Conservation (phyloP, 257 asterid species). For the Jasminum sambac region DNA sequence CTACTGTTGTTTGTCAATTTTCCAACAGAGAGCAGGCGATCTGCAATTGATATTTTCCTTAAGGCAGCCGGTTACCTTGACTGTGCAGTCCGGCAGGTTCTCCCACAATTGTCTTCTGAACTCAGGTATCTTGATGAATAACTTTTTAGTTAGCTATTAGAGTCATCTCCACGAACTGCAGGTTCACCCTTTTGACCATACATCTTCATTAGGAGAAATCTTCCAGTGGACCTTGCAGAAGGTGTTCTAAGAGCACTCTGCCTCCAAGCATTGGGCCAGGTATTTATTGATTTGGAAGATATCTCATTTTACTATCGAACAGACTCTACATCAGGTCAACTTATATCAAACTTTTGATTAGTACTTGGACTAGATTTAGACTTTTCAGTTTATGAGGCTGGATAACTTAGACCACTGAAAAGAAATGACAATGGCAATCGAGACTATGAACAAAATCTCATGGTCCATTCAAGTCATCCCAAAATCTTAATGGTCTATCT, state of each 20-base stretch:
- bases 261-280: slow-evolving; percentile 98
- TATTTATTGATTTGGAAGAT: slow-evolving; percentile 33
- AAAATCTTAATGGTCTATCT: background rate
- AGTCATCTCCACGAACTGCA: slow-evolving; percentile 9
- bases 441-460: background rate
- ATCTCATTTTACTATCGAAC: slow-evolving; percentile 13
- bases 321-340: background rate
- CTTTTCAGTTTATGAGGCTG: background rate
- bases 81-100: slow-evolving; percentile 88
- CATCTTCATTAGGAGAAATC: slow-evolving; percentile 61
- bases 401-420: background rate
- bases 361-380: background rate
- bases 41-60: slow-evolving; percentile 83
- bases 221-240: slow-evolving; percentile 97
- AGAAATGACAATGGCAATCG: background rate
- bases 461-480: background rate
- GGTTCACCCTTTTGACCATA: slow-evolving; percentile 29
- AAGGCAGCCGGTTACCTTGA: slow-evolving; percentile 99
- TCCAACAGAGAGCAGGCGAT: slow-evolving; percentile 73
- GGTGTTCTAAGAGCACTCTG: slow-evolving; percentile 93
- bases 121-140: slow-evolving; percentile 52
- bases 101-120: slow-evolving; percentile 81
- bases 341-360: background rate
- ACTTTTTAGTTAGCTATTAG: slow-evolving; percentile 24
- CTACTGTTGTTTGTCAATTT: slow-evolving; percentile 17